Percentiles rank a stretch among this genome's conserved stretches.
Evolutionary conservation across 2,329 filamentous ascomycete species (phyloP).

Genomic region (Epichloe baconii): DNA sequence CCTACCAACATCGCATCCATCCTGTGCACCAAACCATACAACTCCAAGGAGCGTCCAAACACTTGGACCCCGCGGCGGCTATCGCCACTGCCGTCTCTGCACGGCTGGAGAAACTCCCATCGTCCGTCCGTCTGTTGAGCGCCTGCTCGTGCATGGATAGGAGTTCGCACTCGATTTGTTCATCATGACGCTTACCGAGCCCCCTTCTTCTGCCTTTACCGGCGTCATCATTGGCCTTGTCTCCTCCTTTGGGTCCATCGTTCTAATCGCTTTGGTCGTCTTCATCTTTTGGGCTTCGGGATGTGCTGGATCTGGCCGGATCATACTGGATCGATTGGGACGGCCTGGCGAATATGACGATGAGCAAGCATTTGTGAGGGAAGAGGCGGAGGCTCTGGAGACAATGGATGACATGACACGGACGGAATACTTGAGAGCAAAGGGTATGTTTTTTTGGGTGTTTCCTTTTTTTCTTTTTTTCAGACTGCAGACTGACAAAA

Average conservation of each 20-base stretch:
- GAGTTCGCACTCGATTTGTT: background rate
- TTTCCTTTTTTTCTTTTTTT: background rate
- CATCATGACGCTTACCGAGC: slow-evolving; percentile 16
- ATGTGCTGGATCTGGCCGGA: slow-evolving; percentile 65
- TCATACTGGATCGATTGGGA: slow-evolving; percentile 85
- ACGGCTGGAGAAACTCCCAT: background rate
- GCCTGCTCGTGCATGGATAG: slow-evolving; percentile 1
- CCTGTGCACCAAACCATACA: background rate
- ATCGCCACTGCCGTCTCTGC: slow-evolving; percentile 2
- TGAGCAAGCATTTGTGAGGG: slow-evolving; percentile 83
- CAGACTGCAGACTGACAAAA: background rate
- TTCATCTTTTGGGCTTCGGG: slow-evolving; percentile 78
- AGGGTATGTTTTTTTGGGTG: slow-evolving; percentile 49
- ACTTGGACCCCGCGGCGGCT: background rate
- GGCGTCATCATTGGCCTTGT: slow-evolving; percentile 91
- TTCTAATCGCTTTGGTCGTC: slow-evolving; percentile 69
- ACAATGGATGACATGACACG: slow-evolving; percentile 88
- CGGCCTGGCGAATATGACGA: slow-evolving; percentile 95
- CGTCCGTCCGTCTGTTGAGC: background rate
- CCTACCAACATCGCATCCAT: background rate
- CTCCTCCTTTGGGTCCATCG: slow-evolving; percentile 84
- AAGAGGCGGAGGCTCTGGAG: slow-evolving; percentile 91
- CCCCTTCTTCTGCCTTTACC: slow-evolving; percentile 37
- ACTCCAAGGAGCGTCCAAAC: background rate
- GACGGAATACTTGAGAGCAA: slow-evolving; percentile 84